Conservation (phyloP, 1,284 basidiomycete species). For the Tilletia caries region DNA sequence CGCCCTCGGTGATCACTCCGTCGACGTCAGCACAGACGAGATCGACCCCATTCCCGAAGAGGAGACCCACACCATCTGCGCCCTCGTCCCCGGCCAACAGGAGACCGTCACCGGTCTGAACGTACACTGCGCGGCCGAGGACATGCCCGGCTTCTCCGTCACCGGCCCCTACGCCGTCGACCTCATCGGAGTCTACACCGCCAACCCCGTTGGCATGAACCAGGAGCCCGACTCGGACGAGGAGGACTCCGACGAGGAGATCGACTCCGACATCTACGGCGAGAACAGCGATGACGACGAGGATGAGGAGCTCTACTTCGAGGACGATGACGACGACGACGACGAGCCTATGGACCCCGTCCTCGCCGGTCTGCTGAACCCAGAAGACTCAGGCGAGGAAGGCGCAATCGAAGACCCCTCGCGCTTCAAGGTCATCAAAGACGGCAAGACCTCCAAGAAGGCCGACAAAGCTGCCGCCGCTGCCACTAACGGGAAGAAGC, state of each 20-base stretch:
- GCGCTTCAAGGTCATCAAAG: constrained; percentile 63
- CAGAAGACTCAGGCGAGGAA: constrained; percentile 7
- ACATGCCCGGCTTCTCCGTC: constrained; percentile 65
- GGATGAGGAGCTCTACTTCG: constrained; percentile 56
- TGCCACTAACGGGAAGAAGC: constrained; percentile 55
- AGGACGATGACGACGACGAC: constrained; percentile 36
- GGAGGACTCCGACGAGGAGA: constrained; percentile 49
- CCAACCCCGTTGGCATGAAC: constrained; percentile 55
- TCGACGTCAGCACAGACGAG: constrained; percentile 60
- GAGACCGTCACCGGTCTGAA: constrained; percentile 64
- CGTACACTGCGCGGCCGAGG: constrained; percentile 70
- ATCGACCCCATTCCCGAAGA: constrained; percentile 56
- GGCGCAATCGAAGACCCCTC: constrained; percentile 50
- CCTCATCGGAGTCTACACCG: constrained; percentile 83
- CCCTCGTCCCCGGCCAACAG: constrained; percentile 63
- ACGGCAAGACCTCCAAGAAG: constrained; percentile 53
- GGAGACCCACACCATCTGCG: constrained; percentile 57
- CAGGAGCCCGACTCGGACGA: constrained; percentile 57
- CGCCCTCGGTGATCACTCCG: constrained; percentile 44
- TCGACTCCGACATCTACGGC: constrained; percentile 51
- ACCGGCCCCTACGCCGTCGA: constrained; percentile 75
- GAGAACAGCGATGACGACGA: constrained; percentile 56
- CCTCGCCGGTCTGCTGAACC: constrained; percentile 1
- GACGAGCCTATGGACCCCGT: constrained; percentile 18
- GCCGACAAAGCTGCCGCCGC: constrained; percentile 13